Percentiles rank a stretch among this genome's conserved stretches.
Conservation (phyloP, 768 basidiomycete genomes). For the Tremella yokohamensis region DNA sequence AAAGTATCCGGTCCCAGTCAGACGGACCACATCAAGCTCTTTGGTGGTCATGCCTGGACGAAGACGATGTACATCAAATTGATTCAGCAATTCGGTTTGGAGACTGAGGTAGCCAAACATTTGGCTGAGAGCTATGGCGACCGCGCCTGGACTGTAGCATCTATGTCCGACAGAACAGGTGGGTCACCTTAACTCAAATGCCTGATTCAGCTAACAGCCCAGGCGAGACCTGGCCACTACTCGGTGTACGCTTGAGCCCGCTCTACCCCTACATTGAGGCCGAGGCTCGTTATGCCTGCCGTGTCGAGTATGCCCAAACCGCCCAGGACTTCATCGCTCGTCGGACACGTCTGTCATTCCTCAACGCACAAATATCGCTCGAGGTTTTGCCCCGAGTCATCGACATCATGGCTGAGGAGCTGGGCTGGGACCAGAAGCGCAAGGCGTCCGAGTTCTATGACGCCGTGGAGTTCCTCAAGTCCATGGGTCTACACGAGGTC, state of each 20-base stretch:
- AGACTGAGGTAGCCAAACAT: conserved; percentile 87
- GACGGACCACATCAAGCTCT: conserved; percentile 73
- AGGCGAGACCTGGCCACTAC: conserved; percentile 70
- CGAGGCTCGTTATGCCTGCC: conserved; percentile 82
- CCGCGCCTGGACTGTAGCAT: conserved; percentile 90
- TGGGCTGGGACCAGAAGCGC: conserved; percentile 67
- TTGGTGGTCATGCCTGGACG: conserved; percentile 92
- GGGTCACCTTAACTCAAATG: background rate
- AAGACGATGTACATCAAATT: conserved; percentile 95
- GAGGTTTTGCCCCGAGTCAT: conserved; percentile 80
- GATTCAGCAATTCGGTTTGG: conserved; percentile 85
- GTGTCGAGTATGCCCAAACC: conserved; percentile 87
- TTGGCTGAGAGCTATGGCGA: conserved; percentile 93
- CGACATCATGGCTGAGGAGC: conserved; percentile 83
- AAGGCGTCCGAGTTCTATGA: conserved; percentile 62
- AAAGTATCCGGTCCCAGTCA: conserved; percentile 63
- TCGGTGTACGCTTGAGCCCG: conserved; percentile 68
- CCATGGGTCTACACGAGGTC: conserved; percentile 71
- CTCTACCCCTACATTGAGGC: conserved; percentile 88
- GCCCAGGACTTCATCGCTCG: conserved; percentile 89
- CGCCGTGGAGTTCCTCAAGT: conserved; percentile 66
- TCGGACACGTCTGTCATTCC: conserved; percentile 87
- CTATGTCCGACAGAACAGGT: conserved; percentile 72
- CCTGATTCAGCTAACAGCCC: background rate
- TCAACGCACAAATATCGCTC: conserved; percentile 81